Evolutionary conservation across 495 filamentous ascomycete genomes (phyloP).

Genomic region (Penicillium lividum): DNA sequence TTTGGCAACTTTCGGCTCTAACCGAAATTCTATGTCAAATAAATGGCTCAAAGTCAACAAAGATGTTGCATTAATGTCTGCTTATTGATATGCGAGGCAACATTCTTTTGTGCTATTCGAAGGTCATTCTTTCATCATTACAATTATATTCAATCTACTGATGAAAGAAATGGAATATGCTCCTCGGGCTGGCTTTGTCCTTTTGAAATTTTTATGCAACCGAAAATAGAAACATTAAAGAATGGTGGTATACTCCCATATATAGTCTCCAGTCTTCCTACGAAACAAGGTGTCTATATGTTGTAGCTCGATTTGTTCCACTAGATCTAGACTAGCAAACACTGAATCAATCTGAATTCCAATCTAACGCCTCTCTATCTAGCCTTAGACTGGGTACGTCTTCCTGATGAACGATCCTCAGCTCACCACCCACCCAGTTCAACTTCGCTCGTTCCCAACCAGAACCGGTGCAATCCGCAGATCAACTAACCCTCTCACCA

Average conservation of each 20-base stretch:
- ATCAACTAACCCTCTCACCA: not conserved
- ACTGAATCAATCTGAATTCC: not conserved
- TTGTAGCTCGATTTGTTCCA: not conserved
- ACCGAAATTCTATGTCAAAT: too few species aligned
- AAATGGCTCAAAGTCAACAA: not conserved
- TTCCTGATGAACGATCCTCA: not conserved
- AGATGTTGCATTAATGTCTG: not conserved
- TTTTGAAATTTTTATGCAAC: not conserved
- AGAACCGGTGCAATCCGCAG: conserved; percentile 2
- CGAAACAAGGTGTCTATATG: not conserved
- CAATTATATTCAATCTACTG: not conserved
- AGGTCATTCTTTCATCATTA: not conserved
- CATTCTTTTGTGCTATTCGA: not conserved
- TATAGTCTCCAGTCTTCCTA: not conserved
- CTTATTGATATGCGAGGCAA: not conserved
- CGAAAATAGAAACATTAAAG: not conserved
- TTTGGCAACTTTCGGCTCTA: not conserved
- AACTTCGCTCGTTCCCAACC: not conserved
- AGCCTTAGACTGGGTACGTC: not conserved
- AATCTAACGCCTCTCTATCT: not conserved
- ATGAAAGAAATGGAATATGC: not conserved
- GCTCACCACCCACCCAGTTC: not conserved
- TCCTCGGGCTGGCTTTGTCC: not conserved
- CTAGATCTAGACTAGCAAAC: not conserved
- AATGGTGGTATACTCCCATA: not conserved